These are phyloP conservation scores for Amanita subjunquillea DNA, from an alignment of 768 basidiomycete species.

Conservation along the genomic window DNA sequence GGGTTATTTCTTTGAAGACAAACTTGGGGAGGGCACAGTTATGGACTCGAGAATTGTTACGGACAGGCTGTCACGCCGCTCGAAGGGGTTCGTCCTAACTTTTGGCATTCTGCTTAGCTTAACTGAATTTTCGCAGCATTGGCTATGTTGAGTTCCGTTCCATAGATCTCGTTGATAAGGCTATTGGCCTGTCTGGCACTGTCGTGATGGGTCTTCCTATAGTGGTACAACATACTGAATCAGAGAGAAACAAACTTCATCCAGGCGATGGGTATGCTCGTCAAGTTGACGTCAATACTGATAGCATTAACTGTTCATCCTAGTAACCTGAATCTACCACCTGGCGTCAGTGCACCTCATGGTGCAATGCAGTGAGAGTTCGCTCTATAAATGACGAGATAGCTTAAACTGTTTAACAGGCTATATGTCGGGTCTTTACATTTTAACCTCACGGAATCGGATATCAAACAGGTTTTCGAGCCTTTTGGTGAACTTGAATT, in stretches of 20 bases:
- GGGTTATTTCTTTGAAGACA: constrained; percentile 98
- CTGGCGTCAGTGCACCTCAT: constrained; percentile 74
- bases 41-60: constrained; percentile 96
- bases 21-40: constrained; percentile 87
- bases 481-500: constrained; percentile 98
- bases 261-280: constrained; percentile 72
- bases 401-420: constrained; percentile 27
- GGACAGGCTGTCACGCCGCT: constrained; percentile 86
- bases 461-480: constrained; percentile 98
- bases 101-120: neutral
- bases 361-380: constrained; percentile 72
- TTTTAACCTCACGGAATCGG: constrained; percentile 93
- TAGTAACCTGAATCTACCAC: constrained; percentile 74
- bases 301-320: constrained; percentile 8
- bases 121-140: constrained; percentile 45
- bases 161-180: constrained; percentile 86
- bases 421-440: constrained; percentile 96
- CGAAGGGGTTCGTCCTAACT: constrained; percentile 73
- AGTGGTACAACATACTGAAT: constrained; percentile 93
- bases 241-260: constrained; percentile 86
- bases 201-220: constrained; percentile 98
- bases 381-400: neutral
- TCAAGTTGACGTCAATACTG: neutral
- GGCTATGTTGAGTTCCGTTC: constrained; percentile 96
- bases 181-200: constrained; percentile 82